Base-by-base conservation (phyloP, 345 rosid species). In the Sapria himalayana region DNA sequence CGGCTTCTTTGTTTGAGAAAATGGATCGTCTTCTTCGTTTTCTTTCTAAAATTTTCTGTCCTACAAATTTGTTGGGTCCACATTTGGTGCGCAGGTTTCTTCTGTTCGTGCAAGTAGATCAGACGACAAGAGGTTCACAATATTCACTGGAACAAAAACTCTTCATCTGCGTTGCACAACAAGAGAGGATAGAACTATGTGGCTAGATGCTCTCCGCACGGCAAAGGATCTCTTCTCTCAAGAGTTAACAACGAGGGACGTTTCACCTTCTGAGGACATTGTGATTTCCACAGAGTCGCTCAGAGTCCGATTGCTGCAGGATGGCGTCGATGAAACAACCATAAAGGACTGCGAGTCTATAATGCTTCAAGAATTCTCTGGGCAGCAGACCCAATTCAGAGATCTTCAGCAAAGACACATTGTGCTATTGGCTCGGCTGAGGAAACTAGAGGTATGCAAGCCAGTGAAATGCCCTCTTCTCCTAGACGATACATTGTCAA, bases 141-240 rank as follows among this genome's bases (percentile, higher is more conserved):
- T 89, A 63, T 84, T 79, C 61, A 79, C 93, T 1, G 99, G 95
- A 50, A 82, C 95, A 17, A 89, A 89, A 64, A 89, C 99, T 56
- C 99, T 89, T 49, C 99, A 89, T 53, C 62, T 84, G 61, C 71
- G 80, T 8, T 76, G 86, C 52, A 56, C 62, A 42, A 59, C 86
- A 13, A 73, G 77, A 56, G 93, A 79, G 16, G 84, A 73, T 52
- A 74, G 93, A 69, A 54, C 79, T 32, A 50, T 69, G 7, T 89
- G 99, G 99, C 59, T 84, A 31, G 99, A 84, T 47, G 82, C 86
- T 5, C 60, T 84, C 58, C 69, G 61, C 59, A 73, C 75, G 29
- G 77, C 92, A 5, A 89, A 89, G 71, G 92, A 76, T 59, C 77
- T 65, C 38, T 89, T 72, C 46, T 95, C 98, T 40, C 71, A 77